These are phyloP conservation scores for Penicillium olsonii DNA, from an alignment of 2,329 filamentous ascomycete genomes.

Conservation along the genomic window DNA sequence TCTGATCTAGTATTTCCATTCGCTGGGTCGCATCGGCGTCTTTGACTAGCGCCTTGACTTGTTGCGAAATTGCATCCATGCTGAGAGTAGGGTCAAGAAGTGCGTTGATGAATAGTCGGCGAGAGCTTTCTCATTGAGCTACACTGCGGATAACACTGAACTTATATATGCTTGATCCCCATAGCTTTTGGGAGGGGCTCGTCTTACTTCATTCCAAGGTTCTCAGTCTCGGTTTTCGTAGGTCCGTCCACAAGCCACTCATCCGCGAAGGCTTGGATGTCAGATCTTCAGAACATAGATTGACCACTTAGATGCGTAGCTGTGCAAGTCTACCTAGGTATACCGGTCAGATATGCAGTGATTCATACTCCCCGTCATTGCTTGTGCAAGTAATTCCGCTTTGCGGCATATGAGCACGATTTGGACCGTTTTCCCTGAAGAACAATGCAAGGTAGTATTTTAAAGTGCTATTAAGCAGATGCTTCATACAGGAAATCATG, in stretches of 20 bases:
- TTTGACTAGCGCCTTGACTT: conserved; percentile 15
- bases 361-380: too few species aligned
- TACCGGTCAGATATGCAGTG: too few species aligned
- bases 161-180: background rate
- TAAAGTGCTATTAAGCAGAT: too few species aligned
- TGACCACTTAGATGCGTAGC: too few species aligned
- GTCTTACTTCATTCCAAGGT: background rate
- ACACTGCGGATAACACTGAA: background rate
- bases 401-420: too few species aligned
- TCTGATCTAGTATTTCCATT: conserved; percentile 15
- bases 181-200: background rate
- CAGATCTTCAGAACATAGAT: background rate
- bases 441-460: too few species aligned
- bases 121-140: background rate
- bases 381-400: too few species aligned
- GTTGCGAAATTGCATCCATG: background rate
- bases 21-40: conserved; percentile 15
- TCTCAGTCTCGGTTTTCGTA: background rate
- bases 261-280: background rate
- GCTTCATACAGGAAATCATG: too few species aligned
- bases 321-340: too few species aligned
- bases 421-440: too few species aligned
- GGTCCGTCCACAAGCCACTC: background rate
- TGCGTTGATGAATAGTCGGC: background rate
- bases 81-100: background rate